Percentiles rank a stretch among this genome's conserved stretches.
phyloP scores from a whole-genome alignment of 2,329 filamentous ascomycete genomes.

The Pseudonectria foliicola region DNA sequence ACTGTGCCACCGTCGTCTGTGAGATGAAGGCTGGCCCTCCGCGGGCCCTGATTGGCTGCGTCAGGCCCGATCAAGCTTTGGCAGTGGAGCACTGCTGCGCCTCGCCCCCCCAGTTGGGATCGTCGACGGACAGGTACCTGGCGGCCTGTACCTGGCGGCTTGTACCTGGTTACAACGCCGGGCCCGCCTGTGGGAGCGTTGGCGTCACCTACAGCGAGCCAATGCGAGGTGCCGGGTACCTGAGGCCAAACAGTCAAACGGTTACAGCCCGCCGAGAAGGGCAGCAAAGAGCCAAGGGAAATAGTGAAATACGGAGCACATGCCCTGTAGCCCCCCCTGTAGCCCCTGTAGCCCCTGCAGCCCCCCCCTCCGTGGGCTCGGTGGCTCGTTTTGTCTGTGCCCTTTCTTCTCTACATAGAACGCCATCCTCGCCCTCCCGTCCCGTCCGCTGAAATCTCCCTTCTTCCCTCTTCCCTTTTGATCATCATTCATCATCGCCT shows the following conservation, averaged over 20 bases:
- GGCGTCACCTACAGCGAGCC: no score
- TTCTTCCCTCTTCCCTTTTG: constrained; percentile 17
- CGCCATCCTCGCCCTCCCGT: constrained; percentile 2
- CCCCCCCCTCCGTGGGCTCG: no score
- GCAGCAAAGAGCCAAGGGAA: background rate
- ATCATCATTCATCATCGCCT: constrained; percentile 17
- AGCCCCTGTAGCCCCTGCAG: no score
- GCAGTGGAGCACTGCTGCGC: constrained; percentile 16
- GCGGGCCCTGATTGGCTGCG: constrained; percentile 15
- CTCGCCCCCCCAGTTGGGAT: constrained; percentile 1
- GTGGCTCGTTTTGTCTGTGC: no score
- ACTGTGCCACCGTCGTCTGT: constrained; percentile 19
- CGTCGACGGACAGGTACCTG: constrained; percentile 1
- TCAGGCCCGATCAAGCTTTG: constrained; percentile 18
- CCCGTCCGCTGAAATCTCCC: background rate
- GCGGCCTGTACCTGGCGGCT: constrained; percentile 1
- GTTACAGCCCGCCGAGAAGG: background rate
- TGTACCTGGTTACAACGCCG: no score
- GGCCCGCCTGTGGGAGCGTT: no score
- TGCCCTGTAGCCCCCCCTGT: no score
- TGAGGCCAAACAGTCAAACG: background rate
- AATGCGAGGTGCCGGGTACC: no score
- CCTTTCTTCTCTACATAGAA: constrained; percentile 6
- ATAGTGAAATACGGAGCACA: background rate
- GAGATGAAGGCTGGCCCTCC: constrained; percentile 16